Conservation (phyloP, 768 basidiomycete species). For the Cyclocybe cylindracea region DNA sequence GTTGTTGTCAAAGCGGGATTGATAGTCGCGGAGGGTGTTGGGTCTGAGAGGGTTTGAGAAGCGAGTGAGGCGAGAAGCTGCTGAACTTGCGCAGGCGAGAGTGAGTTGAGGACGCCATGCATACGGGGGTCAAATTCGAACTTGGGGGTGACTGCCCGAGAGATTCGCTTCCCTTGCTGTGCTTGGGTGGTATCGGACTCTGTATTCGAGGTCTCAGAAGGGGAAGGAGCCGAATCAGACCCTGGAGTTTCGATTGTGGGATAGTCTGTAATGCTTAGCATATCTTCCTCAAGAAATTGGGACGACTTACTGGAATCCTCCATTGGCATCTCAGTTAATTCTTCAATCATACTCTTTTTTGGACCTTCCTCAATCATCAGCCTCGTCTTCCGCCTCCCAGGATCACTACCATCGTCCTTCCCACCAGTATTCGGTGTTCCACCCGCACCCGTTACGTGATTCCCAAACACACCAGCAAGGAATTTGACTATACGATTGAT, state of each 20-base stretch:
- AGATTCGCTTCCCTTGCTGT: conserved; percentile 18
- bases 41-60: conserved; percentile 32
- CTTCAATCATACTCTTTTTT: conserved; percentile 30
- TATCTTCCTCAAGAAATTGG: not conserved
- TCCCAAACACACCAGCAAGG: conserved; percentile 87
- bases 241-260: conserved; percentile 49
- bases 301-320: conserved; percentile 17
- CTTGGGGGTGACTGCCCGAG: conserved; percentile 22
- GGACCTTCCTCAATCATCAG: conserved; percentile 67
- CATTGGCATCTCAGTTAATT: conserved; percentile 18
- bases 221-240: conserved; percentile 35
- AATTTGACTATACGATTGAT: conserved; percentile 96
- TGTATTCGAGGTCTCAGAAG: conserved; percentile 21
- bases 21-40: conserved; percentile 15
- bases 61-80: conserved; percentile 51
- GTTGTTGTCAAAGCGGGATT: conserved; percentile 17
- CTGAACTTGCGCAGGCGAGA: conserved; percentile 60
- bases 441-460: conserved; percentile 39
- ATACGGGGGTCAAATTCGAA: conserved; percentile 45
- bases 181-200: conserved; percentile 26
- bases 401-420: conserved; percentile 31
- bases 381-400: conserved; percentile 28
- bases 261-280: conserved; percentile 31
- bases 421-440: conserved; percentile 14
- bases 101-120: conserved; percentile 51